phyloP scores from a whole-genome alignment of 228 moss, liverwort and hornwort species.

The Sphagnum fallax region DNA sequence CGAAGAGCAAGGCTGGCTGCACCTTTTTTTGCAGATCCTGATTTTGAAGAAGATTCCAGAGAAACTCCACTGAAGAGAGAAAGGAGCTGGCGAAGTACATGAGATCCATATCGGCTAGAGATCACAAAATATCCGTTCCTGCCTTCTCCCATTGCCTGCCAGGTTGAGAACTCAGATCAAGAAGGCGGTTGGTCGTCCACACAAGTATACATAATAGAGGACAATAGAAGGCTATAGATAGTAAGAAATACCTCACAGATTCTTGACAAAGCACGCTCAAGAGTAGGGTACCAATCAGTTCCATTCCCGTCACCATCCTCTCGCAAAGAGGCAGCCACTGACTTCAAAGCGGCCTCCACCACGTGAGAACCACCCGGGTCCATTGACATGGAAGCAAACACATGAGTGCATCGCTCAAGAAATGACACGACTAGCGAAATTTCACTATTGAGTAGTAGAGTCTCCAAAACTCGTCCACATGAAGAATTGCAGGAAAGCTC shows the following conservation, averaged over 20 bases:
- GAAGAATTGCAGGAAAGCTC: constrained; percentile 79
- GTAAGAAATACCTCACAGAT: constrained; percentile 55
- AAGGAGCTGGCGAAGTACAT: constrained; percentile 83
- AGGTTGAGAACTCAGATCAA: background rate
- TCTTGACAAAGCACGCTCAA: constrained; percentile 43
- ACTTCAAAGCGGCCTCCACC: constrained; percentile 66
- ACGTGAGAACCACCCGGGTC: constrained; percentile 88
- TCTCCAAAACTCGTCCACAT: constrained; percentile 73
- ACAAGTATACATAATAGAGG: background rate
- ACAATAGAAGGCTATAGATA: background rate
- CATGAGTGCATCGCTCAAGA: constrained; percentile 50
- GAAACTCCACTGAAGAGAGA: constrained; percentile 76
- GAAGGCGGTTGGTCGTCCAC: background rate
- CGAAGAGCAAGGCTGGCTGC: constrained; percentile 57
- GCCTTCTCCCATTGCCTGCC: constrained; percentile 60
- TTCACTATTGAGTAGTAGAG: constrained; percentile 48
- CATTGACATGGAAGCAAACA: constrained; percentile 58
- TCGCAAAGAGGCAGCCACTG: constrained; percentile 50
- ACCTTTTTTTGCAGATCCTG: constrained; percentile 38
- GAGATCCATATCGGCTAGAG: constrained; percentile 84
- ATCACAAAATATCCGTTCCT: constrained; percentile 68
- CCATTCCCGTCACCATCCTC: constrained; percentile 35
- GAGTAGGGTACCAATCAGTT: constrained; percentile 60
- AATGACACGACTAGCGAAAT: constrained; percentile 54
- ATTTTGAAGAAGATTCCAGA: constrained; percentile 42